A percentile compares a stretch with the other conserved stretches of the same genome.
These are phyloP conservation scores for Aspergillus sp. DNA, from an alignment of 2,329 filamentous ascomycete genomes.

Conservation along the genomic window DNA sequence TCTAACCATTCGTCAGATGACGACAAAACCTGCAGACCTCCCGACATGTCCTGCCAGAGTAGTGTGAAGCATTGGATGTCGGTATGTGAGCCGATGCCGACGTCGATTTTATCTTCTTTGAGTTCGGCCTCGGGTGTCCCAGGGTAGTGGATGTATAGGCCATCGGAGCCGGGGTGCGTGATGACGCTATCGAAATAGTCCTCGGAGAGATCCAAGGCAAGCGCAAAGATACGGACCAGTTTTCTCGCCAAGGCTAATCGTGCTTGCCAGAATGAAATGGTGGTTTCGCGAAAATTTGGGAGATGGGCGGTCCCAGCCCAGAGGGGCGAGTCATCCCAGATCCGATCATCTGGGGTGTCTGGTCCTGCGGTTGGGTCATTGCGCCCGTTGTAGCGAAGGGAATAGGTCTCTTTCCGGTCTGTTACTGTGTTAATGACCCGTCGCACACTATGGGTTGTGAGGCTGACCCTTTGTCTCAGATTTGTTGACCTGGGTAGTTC, in stretches of 20 bases:
- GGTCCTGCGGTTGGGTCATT: slow-evolving; percentile 53
- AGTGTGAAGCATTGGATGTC: slow-evolving; percentile 55
- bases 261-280: slow-evolving; percentile 24
- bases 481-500: slow-evolving; percentile 34
- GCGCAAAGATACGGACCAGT: slow-evolving; percentile 56
- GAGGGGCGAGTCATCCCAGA: slow-evolving; percentile 53
- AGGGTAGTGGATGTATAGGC: slow-evolving; percentile 51
- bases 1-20: slow-evolving; percentile 36
- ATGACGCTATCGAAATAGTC: slow-evolving; percentile 58
- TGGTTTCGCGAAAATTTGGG: slow-evolving; percentile 31
- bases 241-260: slow-evolving; percentile 53
- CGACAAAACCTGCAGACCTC: slow-evolving; percentile 49
- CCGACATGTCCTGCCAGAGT: slow-evolving; percentile 47
- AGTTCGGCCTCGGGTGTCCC: slow-evolving; percentile 36
- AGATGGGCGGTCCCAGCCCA: slow-evolving; percentile 56
- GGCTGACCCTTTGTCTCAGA: slow-evolving; percentile 35
- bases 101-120: slow-evolving; percentile 28
- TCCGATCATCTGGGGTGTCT: slow-evolving; percentile 45
- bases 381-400: slow-evolving; percentile 56
- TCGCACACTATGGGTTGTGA: slow-evolving; percentile 19
- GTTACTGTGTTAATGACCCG: slow-evolving; percentile 16
- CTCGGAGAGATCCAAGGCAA: slow-evolving; percentile 58
- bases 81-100: slow-evolving; percentile 51
- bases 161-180: slow-evolving; percentile 52
- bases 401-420: slow-evolving; percentile 56